Base-by-base conservation (phyloP, 176 grass and related monocot genomes). In the Hsuehochloa calcarea region DNA sequence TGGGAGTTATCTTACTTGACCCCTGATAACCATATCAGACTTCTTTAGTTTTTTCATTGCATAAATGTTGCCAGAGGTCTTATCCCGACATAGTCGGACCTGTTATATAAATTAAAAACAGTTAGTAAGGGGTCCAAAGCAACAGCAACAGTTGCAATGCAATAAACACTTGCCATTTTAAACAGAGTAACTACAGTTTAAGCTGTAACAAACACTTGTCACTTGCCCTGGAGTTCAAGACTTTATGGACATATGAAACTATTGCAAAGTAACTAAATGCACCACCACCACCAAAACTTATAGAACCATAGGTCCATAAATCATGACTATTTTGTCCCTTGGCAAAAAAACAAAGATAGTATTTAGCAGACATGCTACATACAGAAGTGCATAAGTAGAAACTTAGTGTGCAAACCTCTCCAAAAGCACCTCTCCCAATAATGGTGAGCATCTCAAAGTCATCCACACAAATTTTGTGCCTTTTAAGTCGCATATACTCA, bases 1-100 rank as follows among this genome's bases (percentile, higher is more conserved):
- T 85, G 68, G 14, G 20, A 63, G 65, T 61, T 66, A 87, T 77
- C 89, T 95, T 94, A 90, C 96, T 87, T 99, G 96, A 50, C 96
- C 96, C 82, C 93, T 92, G 80, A 89, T 90, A 87, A 99, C 91
- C 96, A 99, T 99, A 81, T 99, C 96, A 63, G 96, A 96, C 71
- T 98, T 98, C 90, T 96, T 98, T 55, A 98, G 84, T 72, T 98
- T 98, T 89, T 98, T 98, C 96, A 98, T 98, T 87, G 96, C 96
- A 89, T 92, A 98, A 78, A 98, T 96, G 91, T 98, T 98, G 63
- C 90, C 78, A 16, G 93, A 88, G 10, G 96, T 86, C 81, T 96
- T 98, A 51, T 98, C 96, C 74, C 93, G 87, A 76, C 96, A 98
- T 31, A 98, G 79, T 80, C 84, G 90, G 79, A 98, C 96, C 96